phyloP scores from a whole-genome alignment of 306 rosid species.

The Elaeagnus macrophylla region DNA sequence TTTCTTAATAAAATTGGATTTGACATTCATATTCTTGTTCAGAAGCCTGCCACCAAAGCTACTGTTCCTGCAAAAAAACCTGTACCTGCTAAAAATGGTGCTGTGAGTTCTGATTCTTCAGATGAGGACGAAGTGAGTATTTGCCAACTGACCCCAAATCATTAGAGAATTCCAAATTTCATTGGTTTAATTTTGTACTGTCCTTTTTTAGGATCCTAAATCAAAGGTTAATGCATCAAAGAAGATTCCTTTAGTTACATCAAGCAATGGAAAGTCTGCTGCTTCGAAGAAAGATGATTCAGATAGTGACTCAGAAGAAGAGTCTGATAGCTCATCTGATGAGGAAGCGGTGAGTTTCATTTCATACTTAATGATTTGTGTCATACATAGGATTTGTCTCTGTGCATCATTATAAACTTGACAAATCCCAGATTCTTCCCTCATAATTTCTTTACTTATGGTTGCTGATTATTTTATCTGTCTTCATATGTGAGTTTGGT shows the following conservation, averaged over 20 bases:
- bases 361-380: too few relatives aligned
- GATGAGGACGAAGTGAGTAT: slow-evolving; percentile 40
- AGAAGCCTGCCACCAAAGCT: slow-evolving; percentile 37
- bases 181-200: neutral
- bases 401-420: too few relatives aligned
- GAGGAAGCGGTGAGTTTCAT: slow-evolving; percentile 19
- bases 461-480: too few relatives aligned
- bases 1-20: neutral
- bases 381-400: too few relatives aligned
- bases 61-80: slow-evolving; percentile 22
- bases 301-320: slow-evolving; percentile 25
- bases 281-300: slow-evolving; percentile 5
- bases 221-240: neutral
- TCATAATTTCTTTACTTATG: too few relatives aligned
- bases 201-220: neutral
- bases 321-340: slow-evolving; percentile 19
- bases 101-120: slow-evolving; percentile 21
- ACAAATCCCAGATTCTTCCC: too few relatives aligned
- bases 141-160: neutral
- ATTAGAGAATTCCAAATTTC: neutral
- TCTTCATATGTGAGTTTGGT: too few relatives aligned
- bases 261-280: slow-evolving; percentile 4
- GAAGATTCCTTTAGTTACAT: neutral
- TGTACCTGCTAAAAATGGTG: slow-evolving; percentile 30
- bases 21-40: neutral